Evolutionary conservation across 352 stramenopile species (phyloP).

Genomic region (Pythium insidiosum): DNA sequence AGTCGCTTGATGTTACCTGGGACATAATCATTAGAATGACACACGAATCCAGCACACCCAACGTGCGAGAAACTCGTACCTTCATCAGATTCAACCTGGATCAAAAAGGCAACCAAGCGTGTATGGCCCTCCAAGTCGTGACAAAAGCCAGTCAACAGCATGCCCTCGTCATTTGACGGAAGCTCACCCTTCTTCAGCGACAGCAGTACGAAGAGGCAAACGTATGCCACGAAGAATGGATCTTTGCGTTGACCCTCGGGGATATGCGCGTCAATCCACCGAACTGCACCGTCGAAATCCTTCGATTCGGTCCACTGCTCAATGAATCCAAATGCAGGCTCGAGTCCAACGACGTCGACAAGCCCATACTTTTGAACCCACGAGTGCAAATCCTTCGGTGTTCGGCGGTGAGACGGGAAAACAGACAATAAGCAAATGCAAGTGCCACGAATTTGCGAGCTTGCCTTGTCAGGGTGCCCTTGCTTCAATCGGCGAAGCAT

Average conservation of each 20-base stretch:
- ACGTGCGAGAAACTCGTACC: constrained; percentile 18
- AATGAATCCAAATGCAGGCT: constrained; percentile 50
- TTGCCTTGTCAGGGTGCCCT: constrained; percentile 31
- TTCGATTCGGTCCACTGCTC: constrained; percentile 29
- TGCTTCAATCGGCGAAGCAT: constrained; percentile 39
- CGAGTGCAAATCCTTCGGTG: constrained; percentile 37
- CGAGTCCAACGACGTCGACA: constrained; percentile 40
- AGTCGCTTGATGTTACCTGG: constrained; percentile 47
- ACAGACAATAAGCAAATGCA: constrained; percentile 47
- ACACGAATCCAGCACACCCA: constrained; percentile 6
- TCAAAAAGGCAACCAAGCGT: constrained; percentile 48
- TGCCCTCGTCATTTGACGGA: constrained; percentile 47
- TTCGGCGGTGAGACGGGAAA: constrained; percentile 46
- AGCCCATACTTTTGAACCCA: constrained; percentile 67
- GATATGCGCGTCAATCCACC: constrained; percentile 50
- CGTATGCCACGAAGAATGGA: constrained; percentile 49
- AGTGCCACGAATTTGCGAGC: constrained; percentile 37
- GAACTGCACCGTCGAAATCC: constrained; percentile 42
- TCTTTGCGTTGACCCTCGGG: constrained; percentile 37
- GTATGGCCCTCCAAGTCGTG: constrained; percentile 52
- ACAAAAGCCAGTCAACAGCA: constrained; percentile 70
- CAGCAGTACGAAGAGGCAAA: constrained; percentile 59
- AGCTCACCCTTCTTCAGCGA: constrained; percentile 38
- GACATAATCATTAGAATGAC: constrained; percentile 4
- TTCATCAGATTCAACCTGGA: constrained; percentile 41